Evolutionary conservation across 768 basidiomycete species (phyloP).

Genomic region (Jaapia argillacea): DNA sequence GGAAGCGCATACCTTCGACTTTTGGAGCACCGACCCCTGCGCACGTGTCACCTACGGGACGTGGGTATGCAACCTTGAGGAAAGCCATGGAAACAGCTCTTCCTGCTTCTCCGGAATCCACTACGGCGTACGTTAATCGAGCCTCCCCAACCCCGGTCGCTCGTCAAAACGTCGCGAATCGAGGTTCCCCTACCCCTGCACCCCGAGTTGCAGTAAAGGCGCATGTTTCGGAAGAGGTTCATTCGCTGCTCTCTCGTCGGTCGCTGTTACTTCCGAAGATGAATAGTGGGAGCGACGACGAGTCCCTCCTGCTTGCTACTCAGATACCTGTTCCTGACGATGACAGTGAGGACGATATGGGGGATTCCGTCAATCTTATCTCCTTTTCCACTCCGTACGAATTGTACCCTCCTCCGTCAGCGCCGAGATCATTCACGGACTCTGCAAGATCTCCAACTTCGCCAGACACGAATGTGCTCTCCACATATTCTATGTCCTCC

Average conservation of each 20-base stretch:
- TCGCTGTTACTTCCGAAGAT: not conserved
- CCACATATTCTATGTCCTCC: too few species aligned
- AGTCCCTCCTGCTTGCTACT: slow-evolving; percentile 61
- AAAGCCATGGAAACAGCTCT: slow-evolving; percentile 22
- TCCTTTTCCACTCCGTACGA: slow-evolving; percentile 68
- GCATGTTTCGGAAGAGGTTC: not conserved
- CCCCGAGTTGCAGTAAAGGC: not conserved
- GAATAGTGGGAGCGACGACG: slow-evolving; percentile 21
- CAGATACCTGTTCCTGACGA: slow-evolving; percentile 67
- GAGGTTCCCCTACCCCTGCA: not conserved
- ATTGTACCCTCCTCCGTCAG: slow-evolving; percentile 29
- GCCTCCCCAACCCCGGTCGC: not conserved
- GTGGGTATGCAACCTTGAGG: slow-evolving; percentile 13
- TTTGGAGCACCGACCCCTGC: slow-evolving; percentile 1
- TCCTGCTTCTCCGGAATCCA: slow-evolving; percentile 20
- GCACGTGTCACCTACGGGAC: not conserved
- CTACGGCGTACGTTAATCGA: slow-evolving; percentile 1
- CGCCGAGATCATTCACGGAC: slow-evolving; percentile 16
- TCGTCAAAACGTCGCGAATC: too few species aligned
- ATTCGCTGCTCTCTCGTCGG: not conserved
- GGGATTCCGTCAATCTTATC: slow-evolving; percentile 46
- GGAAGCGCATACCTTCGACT: slow-evolving; percentile 10
- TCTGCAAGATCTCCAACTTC: not conserved
- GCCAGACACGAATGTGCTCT: slow-evolving; percentile 5
- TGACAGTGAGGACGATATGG: slow-evolving; percentile 37